These are phyloP conservation scores for Penicillium turbatum DNA, from an alignment of 495 filamentous ascomycete species.

Conservation along the genomic window DNA sequence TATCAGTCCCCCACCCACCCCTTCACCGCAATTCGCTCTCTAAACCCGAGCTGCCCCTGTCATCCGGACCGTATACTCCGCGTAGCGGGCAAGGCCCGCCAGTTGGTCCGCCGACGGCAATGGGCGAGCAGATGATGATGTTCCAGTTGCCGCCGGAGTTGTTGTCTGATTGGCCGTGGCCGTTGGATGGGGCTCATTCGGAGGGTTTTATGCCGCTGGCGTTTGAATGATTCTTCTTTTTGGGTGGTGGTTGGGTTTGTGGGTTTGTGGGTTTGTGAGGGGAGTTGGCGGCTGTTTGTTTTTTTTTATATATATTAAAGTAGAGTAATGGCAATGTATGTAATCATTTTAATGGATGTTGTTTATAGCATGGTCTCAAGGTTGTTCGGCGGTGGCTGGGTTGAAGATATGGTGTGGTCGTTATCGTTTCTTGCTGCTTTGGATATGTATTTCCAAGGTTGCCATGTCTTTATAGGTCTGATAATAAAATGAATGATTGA, in stretches of 20 bases:
- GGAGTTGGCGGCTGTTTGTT: background rate
- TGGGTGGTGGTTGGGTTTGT: background rate
- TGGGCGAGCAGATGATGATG: conserved; percentile 27
- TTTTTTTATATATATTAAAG: background rate
- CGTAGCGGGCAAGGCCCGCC: background rate
- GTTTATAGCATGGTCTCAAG: background rate
- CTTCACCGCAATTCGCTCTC: background rate
- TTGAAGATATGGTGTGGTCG: no score
- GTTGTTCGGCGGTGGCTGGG: no score
- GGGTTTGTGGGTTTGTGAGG: background rate
- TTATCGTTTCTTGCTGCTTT: no score
- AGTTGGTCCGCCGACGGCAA: conserved; percentile 7
- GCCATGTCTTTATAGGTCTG: no score
- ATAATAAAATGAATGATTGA: no score
- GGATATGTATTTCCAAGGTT: no score
- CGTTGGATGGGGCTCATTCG: conserved; percentile 30
- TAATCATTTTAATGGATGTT: conserved; percentile 6
- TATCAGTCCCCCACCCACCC: background rate
- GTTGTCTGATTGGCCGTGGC: conserved; percentile 38
- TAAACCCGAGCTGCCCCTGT: conserved; percentile 14
- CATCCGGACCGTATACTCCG: conserved; percentile 8
- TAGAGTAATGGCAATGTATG: conserved; percentile 8
- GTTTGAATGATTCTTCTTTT: conserved; percentile 17
- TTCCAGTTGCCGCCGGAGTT: conserved; percentile 41
- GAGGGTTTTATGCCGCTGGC: conserved; percentile 26